A percentile compares a stretch with the other conserved stretches of the same genome.
Conservation (phyloP, 2,329 filamentous ascomycete genomes). For the Ceratocystis lukuohia region DNA sequence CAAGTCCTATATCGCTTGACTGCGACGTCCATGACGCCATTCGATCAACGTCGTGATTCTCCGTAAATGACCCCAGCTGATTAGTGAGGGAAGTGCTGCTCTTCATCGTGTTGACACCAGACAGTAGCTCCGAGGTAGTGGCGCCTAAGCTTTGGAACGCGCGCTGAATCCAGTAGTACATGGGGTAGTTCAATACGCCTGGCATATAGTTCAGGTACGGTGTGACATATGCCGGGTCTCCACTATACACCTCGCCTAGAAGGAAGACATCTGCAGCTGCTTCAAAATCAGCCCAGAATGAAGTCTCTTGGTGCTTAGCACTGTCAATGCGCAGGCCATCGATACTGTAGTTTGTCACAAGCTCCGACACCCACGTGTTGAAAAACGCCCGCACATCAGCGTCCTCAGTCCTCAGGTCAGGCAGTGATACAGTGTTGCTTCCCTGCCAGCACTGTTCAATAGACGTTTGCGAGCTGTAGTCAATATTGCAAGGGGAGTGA, state of each 20-base stretch:
- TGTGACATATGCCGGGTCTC: constrained; percentile 39
- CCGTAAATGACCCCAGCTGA: constrained; percentile 41
- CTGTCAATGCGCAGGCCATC: constrained; percentile 56
- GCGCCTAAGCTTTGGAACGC: constrained; percentile 18
- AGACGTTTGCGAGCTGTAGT: constrained; percentile 36
- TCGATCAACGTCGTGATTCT: constrained; percentile 51
- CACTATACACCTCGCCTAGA: constrained; percentile 50
- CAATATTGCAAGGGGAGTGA: constrained; percentile 39
- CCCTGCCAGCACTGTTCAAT: constrained; percentile 38
- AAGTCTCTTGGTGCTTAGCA: constrained; percentile 53
- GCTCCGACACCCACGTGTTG: constrained; percentile 46
- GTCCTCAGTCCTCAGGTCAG: constrained; percentile 69
- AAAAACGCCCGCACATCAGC: constrained; percentile 53
- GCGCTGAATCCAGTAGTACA: constrained; percentile 20
- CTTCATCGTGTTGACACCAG: constrained; percentile 46
- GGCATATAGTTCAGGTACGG: constrained; percentile 39
- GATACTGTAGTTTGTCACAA: constrained; percentile 58
- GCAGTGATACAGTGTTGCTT: constrained; percentile 32
- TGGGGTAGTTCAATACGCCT: constrained; percentile 35
- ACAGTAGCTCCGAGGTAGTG: constrained; percentile 37
- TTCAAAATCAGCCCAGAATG: constrained; percentile 33
- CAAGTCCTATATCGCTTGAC: constrained; percentile 41
- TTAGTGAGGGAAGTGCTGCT: constrained; percentile 35
- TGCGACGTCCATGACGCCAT: constrained; percentile 29
- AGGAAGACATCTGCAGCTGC: constrained; percentile 48